Base-by-base conservation (phyloP, 345 rosid species). In the Erodium maritimum region DNA sequence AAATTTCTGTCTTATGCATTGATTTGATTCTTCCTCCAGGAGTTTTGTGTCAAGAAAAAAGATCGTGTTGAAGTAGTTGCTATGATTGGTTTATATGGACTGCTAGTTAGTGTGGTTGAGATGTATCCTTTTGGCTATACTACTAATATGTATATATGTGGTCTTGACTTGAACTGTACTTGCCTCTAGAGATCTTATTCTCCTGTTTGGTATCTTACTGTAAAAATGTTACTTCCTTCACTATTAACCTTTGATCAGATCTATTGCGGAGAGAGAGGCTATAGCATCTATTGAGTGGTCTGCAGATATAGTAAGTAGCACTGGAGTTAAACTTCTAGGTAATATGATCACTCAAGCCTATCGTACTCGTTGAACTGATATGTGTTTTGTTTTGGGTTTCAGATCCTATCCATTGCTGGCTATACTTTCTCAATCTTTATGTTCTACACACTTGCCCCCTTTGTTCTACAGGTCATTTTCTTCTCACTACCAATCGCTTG, bases 31-130 rank as follows among this genome's bases (percentile, higher is more conserved):
- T 23, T 23, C 4, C 2, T 12, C 11, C 84, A 78, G 87, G 87
- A 82, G 67, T 78, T 79, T 54, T 78, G 78, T 54, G 84, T 80
- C 5, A 80, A 78, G 80, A 76, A 73, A 42, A 78, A 60, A 58
- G 83, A 78, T 60, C 78, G 69, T 0, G 56, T 78, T 5, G 88
- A 85, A 76, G 75, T 82, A 55, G 73, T 85, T 57, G 10, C 73
- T 25, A 74, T 82, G 85, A 56, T 82, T 5, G 82, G 85, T 25
- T 56, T 70, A 4, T 82, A 37, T 9, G 91, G 87, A 22, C 23
- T 71, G 51, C 67, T 85, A 5, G 71, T 80, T 58, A 78, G 82
- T 19, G 56, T 63, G 33, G 54, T 76, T 56, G 68, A 80, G 57
- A 57, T 77, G 88, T 85, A 82, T 21, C 58, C 34, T 55, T 23